Evolutionary conservation across 1,284 basidiomycete species (phyloP).

Genomic region (Moesziomyces sp.): DNA sequence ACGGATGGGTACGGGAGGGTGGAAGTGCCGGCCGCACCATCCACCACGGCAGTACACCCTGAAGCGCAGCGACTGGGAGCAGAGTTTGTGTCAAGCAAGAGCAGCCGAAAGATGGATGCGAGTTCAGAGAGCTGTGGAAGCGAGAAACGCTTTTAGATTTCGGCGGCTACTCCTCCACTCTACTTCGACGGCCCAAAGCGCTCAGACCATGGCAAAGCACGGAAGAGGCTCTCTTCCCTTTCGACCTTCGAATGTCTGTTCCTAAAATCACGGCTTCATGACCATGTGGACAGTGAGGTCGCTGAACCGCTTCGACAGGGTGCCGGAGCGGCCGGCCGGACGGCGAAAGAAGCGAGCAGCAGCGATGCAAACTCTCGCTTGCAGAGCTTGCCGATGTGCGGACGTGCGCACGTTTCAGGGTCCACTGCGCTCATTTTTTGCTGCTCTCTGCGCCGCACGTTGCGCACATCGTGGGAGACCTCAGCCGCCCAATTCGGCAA

Average conservation of each 20-base stretch:
- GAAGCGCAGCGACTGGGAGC: neutral
- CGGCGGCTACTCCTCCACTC: neutral
- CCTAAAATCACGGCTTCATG: neutral
- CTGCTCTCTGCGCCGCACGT: neutral
- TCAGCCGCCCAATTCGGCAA: neutral
- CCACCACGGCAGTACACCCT: conserved; percentile 3
- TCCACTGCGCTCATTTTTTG: neutral
- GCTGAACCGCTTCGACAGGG: no score
- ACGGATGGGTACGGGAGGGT: neutral
- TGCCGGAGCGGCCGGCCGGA: no score
- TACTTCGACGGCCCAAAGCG: neutral
- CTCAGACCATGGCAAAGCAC: conserved; percentile 3
- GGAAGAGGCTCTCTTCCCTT: no score
- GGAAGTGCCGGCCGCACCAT: conserved; percentile 3
- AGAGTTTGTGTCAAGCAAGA: neutral
- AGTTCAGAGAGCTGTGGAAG: neutral
- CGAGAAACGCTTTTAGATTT: conserved; percentile 7
- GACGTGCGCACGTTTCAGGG: conserved; percentile 3
- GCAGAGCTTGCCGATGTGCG: neutral
- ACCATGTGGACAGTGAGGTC: no score
- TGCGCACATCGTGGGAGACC: neutral
- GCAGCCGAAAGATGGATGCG: neutral
- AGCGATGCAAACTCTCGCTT: conserved; percentile 1
- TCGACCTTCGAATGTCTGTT: neutral
- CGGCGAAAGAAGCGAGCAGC: conserved; percentile 2